Evolutionary conservation across 768 basidiomycete species (phyloP), one percentile per base, ranked within the genome.

Genomic region (Amanita polypyramis): DNA sequence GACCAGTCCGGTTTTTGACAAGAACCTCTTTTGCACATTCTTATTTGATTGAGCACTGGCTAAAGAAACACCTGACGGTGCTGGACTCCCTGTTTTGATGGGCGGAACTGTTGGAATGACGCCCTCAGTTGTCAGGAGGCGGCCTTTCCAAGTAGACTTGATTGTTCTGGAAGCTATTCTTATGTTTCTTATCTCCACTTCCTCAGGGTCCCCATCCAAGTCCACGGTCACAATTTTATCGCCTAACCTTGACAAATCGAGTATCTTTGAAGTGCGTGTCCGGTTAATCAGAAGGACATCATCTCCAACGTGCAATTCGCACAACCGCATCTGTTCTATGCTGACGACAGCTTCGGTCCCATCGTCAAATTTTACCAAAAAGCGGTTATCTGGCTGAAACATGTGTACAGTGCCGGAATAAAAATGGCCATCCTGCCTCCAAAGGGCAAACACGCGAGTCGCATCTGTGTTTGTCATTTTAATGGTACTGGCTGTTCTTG

Each of bases 381-480:
- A 82, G 2, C 55, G 58, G 27, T 56, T 58, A 21, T 57, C 58
- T 20, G 39, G 55, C 19, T 53, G 48, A 43, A 59, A 53, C 14
- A 68, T 65, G 45, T 77, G 57, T 21, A 85, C 70, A 30, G 62
- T 68, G 12, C 85, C 88, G 14, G 77, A 62, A 58, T 79, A 84
- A 62, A 71, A 90, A 54, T 72, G 70, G 3, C 70, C 73, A 42
- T 79, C 77, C 38, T 65, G 62, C 52, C 68, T 75, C 84, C 83
- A 86, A 9, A 81, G 57, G 7, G 82, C 85, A 54, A 84, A 79
- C n/a, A 88, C 80, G 4, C 76, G 75, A 10, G 80, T 82, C 17
- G 73, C 66, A 5, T 56, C 51, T 21, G 43, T 25, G 27, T 51
- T 45, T 11, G 36, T 41, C 17, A 44, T 42, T 33, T 54, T 54